Percentiles rank a stretch among this genome's conserved stretches.
These are phyloP conservation scores for Podaxis sp. DNA, from an alignment of 768 basidiomycete species.

Conservation along the genomic window DNA sequence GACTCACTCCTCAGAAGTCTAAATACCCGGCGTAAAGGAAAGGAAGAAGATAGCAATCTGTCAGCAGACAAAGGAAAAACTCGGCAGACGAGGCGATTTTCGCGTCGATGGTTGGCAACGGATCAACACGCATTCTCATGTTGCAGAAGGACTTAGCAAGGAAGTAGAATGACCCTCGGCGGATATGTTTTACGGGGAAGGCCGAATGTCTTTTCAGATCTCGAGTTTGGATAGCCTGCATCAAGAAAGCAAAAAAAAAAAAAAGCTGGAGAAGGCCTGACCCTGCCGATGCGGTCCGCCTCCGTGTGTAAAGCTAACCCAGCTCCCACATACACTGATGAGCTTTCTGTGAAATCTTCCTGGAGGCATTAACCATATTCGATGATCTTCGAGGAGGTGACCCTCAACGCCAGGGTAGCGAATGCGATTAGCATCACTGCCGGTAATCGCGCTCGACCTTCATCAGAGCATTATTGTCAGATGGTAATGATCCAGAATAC, in stretches of 20 bases:
- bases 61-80: neutral
- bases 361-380: neutral
- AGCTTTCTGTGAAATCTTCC: neutral
- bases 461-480: neutral
- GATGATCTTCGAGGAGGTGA: neutral
- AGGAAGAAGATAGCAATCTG: neutral
- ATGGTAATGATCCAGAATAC: neutral
- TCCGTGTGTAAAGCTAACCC: neutral
- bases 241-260: neutral
- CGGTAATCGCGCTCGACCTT: neutral
- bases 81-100: neutral
- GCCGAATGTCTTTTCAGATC: neutral
- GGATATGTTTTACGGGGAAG: slow-evolving; percentile 4
- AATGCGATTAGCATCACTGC: neutral
- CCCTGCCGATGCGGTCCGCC: neutral
- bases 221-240: neutral
- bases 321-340: neutral
- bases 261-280: neutral
- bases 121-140: slow-evolving; percentile 1
- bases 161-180: neutral
- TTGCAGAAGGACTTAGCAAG: neutral
- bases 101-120: neutral
- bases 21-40: neutral
- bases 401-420: neutral
- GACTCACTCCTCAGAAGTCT: neutral